Conservation (phyloP, 1,284 basidiomycete genomes). For the Neolentinus lepideus region DNA sequence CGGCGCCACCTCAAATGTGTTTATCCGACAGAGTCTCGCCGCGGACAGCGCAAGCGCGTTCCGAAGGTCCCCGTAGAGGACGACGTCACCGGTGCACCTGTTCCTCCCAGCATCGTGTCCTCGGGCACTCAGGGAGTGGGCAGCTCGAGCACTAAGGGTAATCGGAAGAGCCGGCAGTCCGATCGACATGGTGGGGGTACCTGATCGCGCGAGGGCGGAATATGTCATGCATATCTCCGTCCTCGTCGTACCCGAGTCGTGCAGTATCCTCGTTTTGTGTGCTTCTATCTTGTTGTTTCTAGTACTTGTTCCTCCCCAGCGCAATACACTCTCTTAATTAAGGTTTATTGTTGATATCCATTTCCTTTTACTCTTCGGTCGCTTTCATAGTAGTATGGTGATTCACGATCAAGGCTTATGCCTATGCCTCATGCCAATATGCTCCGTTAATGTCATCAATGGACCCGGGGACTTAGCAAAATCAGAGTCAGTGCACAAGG, state of each 20-base stretch:
- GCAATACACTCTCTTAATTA: not conserved
- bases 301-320: no score
- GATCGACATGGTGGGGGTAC: not conserved
- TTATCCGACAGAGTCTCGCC: constrained; percentile 17
- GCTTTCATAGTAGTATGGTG: not conserved
- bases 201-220: not conserved
- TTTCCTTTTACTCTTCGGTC: not conserved
- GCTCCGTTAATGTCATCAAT: no score
- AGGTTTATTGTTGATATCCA: not conserved
- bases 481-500: no score
- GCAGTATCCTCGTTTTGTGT: not conserved
- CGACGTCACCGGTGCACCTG: not conserved
- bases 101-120: not conserved
- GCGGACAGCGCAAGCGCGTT: constrained; percentile 15
- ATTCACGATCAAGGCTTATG: no score
- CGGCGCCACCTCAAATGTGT: constrained; percentile 13
- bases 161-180: not conserved
- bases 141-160: not conserved
- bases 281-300: not conserved
- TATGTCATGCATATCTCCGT: not conserved
- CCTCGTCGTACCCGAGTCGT: not conserved
- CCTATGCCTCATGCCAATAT: not conserved
- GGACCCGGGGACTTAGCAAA: no score
- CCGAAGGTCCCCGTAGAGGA: constrained; percentile 1
- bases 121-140: not conserved